Evolutionary conservation across 495 filamentous ascomycete genomes (phyloP).

Genomic region (Gamarada debralockiae): DNA sequence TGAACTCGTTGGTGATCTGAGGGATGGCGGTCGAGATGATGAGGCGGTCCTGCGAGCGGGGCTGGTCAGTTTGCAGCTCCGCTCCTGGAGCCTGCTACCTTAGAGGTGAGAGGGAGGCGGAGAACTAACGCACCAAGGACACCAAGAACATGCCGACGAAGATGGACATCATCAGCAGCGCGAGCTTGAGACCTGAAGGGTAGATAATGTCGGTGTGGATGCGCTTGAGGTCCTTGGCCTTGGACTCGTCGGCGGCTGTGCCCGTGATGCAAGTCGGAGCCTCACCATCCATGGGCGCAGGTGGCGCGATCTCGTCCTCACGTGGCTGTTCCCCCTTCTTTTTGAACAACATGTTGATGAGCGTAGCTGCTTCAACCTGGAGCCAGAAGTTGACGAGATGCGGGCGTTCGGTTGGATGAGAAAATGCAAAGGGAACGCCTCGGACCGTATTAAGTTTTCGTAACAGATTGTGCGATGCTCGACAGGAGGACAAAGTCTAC

Average conservation of each 20-base stretch:
- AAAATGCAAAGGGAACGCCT: not conserved
- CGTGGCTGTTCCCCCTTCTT: not conserved
- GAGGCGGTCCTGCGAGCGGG: not conserved
- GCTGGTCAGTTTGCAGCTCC: not conserved
- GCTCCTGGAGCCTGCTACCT: not conserved
- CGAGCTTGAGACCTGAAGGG: conserved; percentile 10
- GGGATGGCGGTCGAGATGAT: conserved; percentile 43
- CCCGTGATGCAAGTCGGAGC: not conserved
- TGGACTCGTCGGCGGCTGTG: not conserved
- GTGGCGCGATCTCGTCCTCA: not conserved
- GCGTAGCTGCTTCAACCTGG: not conserved
- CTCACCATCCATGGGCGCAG: conserved; percentile 1
- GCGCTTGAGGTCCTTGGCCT: no score
- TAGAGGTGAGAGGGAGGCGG: not conserved
- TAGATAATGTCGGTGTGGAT: conserved; percentile 8
- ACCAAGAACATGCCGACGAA: conserved; percentile 10
- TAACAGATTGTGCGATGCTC: not conserved
- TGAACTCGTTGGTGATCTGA: conserved; percentile 41
- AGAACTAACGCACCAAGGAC: not conserved
- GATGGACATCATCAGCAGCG: conserved; percentile 6
- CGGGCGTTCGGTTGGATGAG: not conserved
- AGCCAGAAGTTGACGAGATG: conserved; percentile 3
- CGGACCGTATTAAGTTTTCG: not conserved
- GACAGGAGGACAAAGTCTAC: not conserved
- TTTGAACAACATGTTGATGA: conserved; percentile 5